Base-by-base conservation (phyloP, 2,329 filamentous ascomycete species). In the Amphichorda felina region DNA sequence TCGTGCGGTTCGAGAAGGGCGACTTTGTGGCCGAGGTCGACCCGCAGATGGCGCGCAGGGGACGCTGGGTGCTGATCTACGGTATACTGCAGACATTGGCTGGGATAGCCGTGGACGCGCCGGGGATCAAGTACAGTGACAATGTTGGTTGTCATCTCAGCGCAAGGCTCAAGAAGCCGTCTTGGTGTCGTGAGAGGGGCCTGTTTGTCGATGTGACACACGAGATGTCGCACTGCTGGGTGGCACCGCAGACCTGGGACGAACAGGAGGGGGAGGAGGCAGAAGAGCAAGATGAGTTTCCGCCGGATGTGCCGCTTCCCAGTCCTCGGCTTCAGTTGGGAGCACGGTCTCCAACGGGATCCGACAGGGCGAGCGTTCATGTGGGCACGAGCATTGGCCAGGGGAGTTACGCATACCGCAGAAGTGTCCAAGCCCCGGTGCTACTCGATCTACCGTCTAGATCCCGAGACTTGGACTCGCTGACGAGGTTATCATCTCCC, bases 11-110 rank as follows among this genome's bases (percentile, higher is more conserved):
- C 42, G 73, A 79, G 43, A 74, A 73, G 51, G 44, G 51, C 0
- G 72, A 78, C 40, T 57, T 53, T 4, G 50, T 68, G 2, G 59
- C 60, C 17, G 63, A 68, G 28, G 51, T 72, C 8, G 68, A 75
- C 41, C 72, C 72, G 1, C 65, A 63, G 34, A 61, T 60, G 14
- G 72, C 72, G 4, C 67, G 75, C 2, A 64, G 68, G 9, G 73
- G 70, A 8, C 67, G 75, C 16, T 79, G 75, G 75, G 57, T 75
- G 4, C 56, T 79, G 4, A 63, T 79, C 16, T 79, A 79, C 45
- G 70, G 67, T 3, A 55, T 78, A 9, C 53, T 79, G 13, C 75
- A 79, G 50, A 70, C 68, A 1, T 61, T 79, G 2, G 72, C 72
- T 2, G 68, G 67, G 17, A 59, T 79, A 6, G 68, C 70, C 0